These are phyloP conservation scores for Fusarium tricinctum DNA, from an alignment of 2,329 filamentous ascomycete species.

Conservation along the genomic window DNA sequence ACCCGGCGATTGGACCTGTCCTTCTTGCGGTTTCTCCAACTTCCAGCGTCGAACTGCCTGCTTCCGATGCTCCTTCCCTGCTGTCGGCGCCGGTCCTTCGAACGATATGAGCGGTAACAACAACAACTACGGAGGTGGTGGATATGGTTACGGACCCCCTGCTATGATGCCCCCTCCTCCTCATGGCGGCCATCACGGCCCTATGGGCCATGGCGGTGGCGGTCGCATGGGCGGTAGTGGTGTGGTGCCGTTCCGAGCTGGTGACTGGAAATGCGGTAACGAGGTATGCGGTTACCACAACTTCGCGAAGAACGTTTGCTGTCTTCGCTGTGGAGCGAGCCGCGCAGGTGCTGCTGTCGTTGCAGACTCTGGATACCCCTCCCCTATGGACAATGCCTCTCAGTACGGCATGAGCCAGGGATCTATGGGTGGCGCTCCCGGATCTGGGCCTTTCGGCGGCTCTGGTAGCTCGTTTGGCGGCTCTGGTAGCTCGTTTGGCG, in stretches of 20 bases:
- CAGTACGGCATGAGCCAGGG: slow-evolving; percentile 88
- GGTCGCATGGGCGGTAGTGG: slow-evolving; percentile 85
- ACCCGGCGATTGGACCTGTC: slow-evolving; percentile 98
- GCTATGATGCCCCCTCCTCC: slow-evolving; percentile 86
- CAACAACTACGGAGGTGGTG: slow-evolving; percentile 71
- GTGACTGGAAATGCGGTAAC: slow-evolving; percentile 98
- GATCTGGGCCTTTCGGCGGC: slow-evolving; percentile 80
- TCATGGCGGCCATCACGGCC: slow-evolving; percentile 71
- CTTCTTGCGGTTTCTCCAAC: slow-evolving; percentile 98
- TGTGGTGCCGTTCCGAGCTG: slow-evolving; percentile 95
- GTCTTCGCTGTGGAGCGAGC: slow-evolving; percentile 94
- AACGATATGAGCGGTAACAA: slow-evolving; percentile 76
- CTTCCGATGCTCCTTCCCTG: slow-evolving; percentile 99
- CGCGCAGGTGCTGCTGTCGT: slow-evolving; percentile 94
- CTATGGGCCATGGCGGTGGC: slow-evolving; percentile 69
- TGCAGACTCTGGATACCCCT: slow-evolving; percentile 91
- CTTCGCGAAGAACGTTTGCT: slow-evolving; percentile 99
- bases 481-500: slow-evolving; percentile 75
- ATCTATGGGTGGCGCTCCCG: slow-evolving; percentile 87
- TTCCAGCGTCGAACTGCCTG: slow-evolving; percentile 98
- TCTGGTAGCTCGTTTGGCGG: slow-evolving; percentile 77
- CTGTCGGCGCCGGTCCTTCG: slow-evolving; percentile 82
- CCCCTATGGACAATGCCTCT: slow-evolving; percentile 87
- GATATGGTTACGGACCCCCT: slow-evolving; percentile 74
- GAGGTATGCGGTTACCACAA: slow-evolving; percentile 99